These are phyloP conservation scores for Lactarius evosmus DNA, from an alignment of 768 basidiomycete species.

Conservation along the genomic window DNA sequence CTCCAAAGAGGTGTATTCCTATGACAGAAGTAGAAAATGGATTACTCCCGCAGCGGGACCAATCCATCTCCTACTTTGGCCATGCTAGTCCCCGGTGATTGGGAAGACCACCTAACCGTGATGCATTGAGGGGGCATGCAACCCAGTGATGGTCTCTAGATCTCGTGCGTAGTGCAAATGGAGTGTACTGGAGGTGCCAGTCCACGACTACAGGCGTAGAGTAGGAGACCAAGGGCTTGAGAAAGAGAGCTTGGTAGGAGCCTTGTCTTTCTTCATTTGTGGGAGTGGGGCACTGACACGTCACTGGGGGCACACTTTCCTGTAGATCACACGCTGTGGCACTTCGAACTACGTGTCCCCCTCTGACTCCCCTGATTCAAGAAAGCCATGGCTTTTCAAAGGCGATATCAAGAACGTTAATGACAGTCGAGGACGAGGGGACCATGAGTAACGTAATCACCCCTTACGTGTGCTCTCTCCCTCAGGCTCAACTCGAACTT, in stretches of 20 bases:
- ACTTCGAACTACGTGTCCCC: no score
- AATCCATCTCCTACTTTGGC: not conserved
- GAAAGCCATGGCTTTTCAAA: no score
- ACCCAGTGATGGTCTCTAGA: not conserved
- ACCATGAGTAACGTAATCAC: no score
- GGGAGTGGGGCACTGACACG: not conserved
- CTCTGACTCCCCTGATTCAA: no score
- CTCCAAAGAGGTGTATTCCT: not conserved
- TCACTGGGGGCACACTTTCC: not conserved
- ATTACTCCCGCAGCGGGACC: not conserved
- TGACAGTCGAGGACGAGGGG: no score
- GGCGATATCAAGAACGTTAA: no score
- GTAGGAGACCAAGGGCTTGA: not conserved
- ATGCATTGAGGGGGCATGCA: not conserved
- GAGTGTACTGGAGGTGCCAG: not conserved
- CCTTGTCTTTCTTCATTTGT: not conserved
- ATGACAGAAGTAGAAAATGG: not conserved
- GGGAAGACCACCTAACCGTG: not conserved
- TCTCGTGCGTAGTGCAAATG: not conserved
- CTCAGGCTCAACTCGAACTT: no score
- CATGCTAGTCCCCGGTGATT: not conserved
- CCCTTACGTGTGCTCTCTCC: no score
- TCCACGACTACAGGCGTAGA: not conserved
- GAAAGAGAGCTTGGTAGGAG: not conserved
- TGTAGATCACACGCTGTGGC: not conserved